Base-by-base conservation (phyloP, 768 basidiomycete genomes). In the Russula lepida region DNA sequence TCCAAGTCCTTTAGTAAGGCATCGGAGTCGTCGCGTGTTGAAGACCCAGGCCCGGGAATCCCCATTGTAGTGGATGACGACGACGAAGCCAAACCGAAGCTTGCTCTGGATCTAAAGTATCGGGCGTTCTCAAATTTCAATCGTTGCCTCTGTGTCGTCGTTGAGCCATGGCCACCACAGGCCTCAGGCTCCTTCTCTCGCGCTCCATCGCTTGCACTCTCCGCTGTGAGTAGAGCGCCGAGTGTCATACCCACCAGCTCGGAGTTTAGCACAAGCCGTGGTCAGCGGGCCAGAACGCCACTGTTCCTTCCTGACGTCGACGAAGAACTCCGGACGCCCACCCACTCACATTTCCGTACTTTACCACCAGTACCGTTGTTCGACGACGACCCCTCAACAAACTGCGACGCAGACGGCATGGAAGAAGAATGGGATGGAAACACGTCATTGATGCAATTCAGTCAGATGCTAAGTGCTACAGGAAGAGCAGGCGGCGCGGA, bases 111-210 rank as follows among this genome's bases (percentile, higher is more conserved):
- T 57, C 78, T 92, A 37, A 79, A 71, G 56, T 92, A 88, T 65
- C 79, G 81, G 66, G 86, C 87, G 13, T 90, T 90, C 71, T 78
- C 73, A 55, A 84, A 91, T 51, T 80, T 81, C 59, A 85, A 84
- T 0, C 81, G 83, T 56, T 90, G 87, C 70, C 78, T 93, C 19
- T 90, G 88, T 68, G 79, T 93, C 37, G 85, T 93, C 25, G 84
- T 92, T 17, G 91, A 93, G 69, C 92, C 91, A 17, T 90, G 84
- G 78, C 85, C 88, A 4, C 73, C 81, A 15, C 69, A 83, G 39
- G 79, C 76, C 37, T 65, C 35, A 6, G 35, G 35, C 35, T 37
- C 72, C 4, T 65, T 68, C 37, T 66, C 74, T 1, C 74, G 71
- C 41, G 69, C 69, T 13, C 71, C 69, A 17, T 73, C 78, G 4